Evolutionary conservation across 176 grass and related monocot species (phyloP).

Genomic region (Oryza meridionalis): DNA sequence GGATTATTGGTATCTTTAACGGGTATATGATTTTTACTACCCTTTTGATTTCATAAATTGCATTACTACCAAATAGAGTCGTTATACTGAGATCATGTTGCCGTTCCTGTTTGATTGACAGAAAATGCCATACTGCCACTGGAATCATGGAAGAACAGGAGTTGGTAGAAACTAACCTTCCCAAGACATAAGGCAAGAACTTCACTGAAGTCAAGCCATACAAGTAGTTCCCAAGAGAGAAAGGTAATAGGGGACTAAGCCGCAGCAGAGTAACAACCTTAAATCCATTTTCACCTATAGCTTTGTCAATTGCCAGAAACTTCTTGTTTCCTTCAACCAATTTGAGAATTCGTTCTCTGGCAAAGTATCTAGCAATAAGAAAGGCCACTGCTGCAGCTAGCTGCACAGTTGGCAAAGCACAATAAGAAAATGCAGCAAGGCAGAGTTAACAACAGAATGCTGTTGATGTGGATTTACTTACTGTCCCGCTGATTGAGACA

Average conservation of each 20-base stretch:
- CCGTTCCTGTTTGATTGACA: not conserved
- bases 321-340: slow-evolving; percentile 98
- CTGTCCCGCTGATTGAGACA: slow-evolving; percentile 95
- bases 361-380: slow-evolving; percentile 99
- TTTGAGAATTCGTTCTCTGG: slow-evolving; percentile 94
- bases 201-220: slow-evolving; percentile 99
- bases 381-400: slow-evolving; percentile 86
- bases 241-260: slow-evolving; percentile 90
- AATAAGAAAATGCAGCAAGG: slow-evolving; percentile 14
- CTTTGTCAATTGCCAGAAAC: slow-evolving; percentile 97
- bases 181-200: slow-evolving; percentile 91
- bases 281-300: slow-evolving; percentile 99
- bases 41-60: slow-evolving; percentile 10
- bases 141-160: not conserved
- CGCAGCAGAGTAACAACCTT: slow-evolving; percentile 93
- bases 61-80: slow-evolving; percentile 4
- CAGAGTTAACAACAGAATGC: slow-evolving; percentile 4
- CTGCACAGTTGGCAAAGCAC: slow-evolving; percentile 55
- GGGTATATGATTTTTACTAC: slow-evolving; percentile 14
- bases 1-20: slow-evolving; percentile 3
- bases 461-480: slow-evolving; percentile 52
- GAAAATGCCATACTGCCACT: not conserved
- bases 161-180: slow-evolving; percentile 70
- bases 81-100: not conserved
- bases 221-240: slow-evolving; percentile 97